phyloP scores from a whole-genome alignment of 176 grass and related monocot species.

The Musa beccarii region DNA sequence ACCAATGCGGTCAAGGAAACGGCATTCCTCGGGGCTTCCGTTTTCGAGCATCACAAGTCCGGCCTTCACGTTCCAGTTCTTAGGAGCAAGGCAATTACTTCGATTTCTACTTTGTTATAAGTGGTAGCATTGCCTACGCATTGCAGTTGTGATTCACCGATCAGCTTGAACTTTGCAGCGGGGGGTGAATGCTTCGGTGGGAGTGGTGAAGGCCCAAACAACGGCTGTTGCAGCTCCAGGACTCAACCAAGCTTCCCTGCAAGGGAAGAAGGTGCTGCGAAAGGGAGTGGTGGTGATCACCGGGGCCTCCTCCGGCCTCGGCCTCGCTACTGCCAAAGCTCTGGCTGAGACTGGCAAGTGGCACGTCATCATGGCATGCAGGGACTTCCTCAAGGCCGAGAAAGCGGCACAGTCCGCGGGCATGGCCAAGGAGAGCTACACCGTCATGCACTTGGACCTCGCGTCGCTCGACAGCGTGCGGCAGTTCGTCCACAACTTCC shows the following conservation, averaged over 20 bases:
- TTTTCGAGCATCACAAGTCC: slow-evolving; percentile 16
- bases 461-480: slow-evolving; percentile 79
- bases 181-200: neutral
- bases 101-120: too few relatives aligned
- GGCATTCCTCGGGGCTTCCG: slow-evolving; percentile 22
- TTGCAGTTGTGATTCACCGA: too few relatives aligned
- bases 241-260: neutral
- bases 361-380: slow-evolving; percentile 90
- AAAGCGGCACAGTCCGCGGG: slow-evolving; percentile 58
- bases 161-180: slow-evolving; percentile 20
- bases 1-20: slow-evolving; percentile 22
- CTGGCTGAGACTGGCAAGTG: slow-evolving; percentile 74
- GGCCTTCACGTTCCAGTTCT: slow-evolving; percentile 6
- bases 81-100: neutral
- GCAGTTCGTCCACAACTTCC: slow-evolving; percentile 51
- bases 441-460: slow-evolving; percentile 71
- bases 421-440: slow-evolving; percentile 72
- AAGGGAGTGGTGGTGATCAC: slow-evolving; percentile 82
- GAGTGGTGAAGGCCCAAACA: slow-evolving; percentile 32
- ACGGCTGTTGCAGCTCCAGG: slow-evolving; percentile 33
- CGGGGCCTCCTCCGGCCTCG: slow-evolving; percentile 74
- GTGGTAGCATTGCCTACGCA: too few relatives aligned
- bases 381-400: slow-evolving; percentile 70
- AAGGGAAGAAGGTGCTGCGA: slow-evolving; percentile 62
- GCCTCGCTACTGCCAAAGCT: slow-evolving; percentile 67